Conservation (phyloP, 306 rosid species). For the Lathyrus sativus region DNA sequence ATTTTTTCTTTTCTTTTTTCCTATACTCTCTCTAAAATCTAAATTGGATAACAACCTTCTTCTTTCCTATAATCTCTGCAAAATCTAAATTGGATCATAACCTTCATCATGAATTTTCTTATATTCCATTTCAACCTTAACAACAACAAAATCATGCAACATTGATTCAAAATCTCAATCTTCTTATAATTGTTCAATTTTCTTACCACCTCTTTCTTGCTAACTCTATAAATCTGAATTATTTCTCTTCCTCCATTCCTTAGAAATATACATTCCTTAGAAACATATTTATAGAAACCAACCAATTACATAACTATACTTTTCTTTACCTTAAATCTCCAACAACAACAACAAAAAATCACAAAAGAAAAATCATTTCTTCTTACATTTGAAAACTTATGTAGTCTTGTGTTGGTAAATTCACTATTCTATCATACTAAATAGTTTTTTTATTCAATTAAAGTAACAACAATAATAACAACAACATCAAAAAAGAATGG, state of each 20-base stretch:
- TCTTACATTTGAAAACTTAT: constrained; percentile 41
- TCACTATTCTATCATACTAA: constrained; percentile 5
- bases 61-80: background rate
- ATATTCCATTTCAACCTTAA: constrained; percentile 42
- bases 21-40: constrained; percentile 4
- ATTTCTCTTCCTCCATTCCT: constrained; percentile 44
- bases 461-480: background rate
- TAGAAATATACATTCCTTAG: constrained; percentile 57
- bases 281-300: constrained; percentile 55
- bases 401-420: constrained; percentile 27
- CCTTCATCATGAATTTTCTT: constrained; percentile 36
- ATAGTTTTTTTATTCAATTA: background rate
- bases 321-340: constrained; percentile 11
- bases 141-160: background rate
- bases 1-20: constrained; percentile 26
- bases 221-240: constrained; percentile 55
- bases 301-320: constrained; percentile 59
- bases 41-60: constrained; percentile 24
- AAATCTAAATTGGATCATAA: constrained; percentile 30
- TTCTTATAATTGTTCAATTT: background rate
- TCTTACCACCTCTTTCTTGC: background rate
- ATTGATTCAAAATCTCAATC: background rate
- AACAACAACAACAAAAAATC: constrained; percentile 15
- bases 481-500: constrained; percentile 37
- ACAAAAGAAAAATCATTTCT: constrained; percentile 19